Evolutionary conservation across 108 stramenopile genomes (phyloP).

Genomic region (Cylindrotheca fusiformis): DNA sequence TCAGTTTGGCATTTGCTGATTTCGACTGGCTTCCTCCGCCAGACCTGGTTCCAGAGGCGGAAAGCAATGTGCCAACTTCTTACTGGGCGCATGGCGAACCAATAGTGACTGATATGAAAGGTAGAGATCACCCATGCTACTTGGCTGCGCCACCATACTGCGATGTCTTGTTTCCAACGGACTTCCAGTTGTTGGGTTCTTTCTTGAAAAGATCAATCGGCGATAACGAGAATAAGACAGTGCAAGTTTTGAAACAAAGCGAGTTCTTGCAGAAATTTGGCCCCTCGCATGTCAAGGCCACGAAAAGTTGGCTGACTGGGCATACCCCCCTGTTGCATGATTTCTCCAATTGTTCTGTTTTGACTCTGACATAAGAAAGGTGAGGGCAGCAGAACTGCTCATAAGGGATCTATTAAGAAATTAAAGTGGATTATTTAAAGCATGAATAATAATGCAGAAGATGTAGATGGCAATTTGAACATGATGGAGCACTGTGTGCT

Average conservation of each 20-base stretch:
- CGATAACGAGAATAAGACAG: conserved; percentile 5
- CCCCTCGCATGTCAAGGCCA: conserved; percentile 50
- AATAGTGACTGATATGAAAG: conserved; percentile 74
- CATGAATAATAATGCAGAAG: too few relatives aligned
- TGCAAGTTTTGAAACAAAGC: conserved; percentile 59
- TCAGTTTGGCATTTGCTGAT: conserved; percentile 65
- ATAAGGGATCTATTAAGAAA: too few relatives aligned
- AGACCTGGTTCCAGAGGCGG: conserved; percentile 14
- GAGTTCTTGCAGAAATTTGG: conserved; percentile 66
- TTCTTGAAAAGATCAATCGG: conserved; percentile 20
- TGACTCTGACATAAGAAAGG: conserved; percentile 42
- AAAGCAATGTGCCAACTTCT: not conserved
- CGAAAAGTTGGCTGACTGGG: conserved; percentile 75
- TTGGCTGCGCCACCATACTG: conserved; percentile 52
- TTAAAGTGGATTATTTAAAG: too few relatives aligned
- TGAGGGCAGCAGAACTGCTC: too few relatives aligned
- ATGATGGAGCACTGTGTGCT: too few relatives aligned
- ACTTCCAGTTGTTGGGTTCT: conserved; percentile 58
- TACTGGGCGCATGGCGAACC: conserved; percentile 58
- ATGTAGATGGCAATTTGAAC: too few relatives aligned
- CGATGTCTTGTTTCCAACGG: conserved; percentile 83
- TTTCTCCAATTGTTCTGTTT: conserved; percentile 78
- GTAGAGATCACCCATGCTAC: conserved; percentile 67
- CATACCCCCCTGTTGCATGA: conserved; percentile 78
- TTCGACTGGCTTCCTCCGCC: conserved; percentile 69